Base-by-base conservation (phyloP, 2,329 filamentous ascomycete genomes). In the Dendryphion nanum region DNA sequence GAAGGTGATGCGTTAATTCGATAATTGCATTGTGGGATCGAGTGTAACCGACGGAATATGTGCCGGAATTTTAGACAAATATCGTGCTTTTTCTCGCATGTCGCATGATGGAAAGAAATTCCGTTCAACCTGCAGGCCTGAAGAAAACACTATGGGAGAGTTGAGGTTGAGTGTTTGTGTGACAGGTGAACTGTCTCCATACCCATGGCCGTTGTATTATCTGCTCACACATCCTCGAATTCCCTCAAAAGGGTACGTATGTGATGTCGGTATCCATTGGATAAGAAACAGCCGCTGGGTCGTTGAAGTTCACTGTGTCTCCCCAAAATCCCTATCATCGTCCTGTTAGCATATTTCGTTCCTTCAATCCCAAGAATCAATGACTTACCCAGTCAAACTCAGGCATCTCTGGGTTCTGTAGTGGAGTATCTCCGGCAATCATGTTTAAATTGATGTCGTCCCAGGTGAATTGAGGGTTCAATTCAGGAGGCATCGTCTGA, bases 251-350 rank as follows among this genome's bases (percentile, higher is more conserved):
- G 12, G 31, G 31, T 10, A 18, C 31, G 18, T 19, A 33, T 13
- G 31, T 12, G 10, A 26, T 26, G 12, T 33, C 18, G 10, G 17
- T 13, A 15, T 33, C 31, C 16, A 20, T 20, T 10, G 31, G 16
- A 15, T 13, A 33, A 10, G 16, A 10, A 18, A 19, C 18, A 21
- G 17, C 12, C 18, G 17, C 18, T 21, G 51, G 49, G 29, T 63
- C 59, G 18, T 50, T 59, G 21, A 63, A 61, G 26, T 59, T 61
- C 37, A 64, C 59, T 1, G 62, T 61, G 37, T 64, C 62, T 16
- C 62, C 62, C 62, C 62, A 66, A 35, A 64, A 66, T 4, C 62
- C 59, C 59, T 63, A 14, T 2, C n/a, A n/a, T n/a, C n/a, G n/a
- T 16, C 8, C 16, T 17, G 34, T 57, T 26, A 57, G 50, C 37